Evolutionary conservation across 345 rosid species (phyloP), one percentile per base, ranked within the genome.

Genomic region (Eucalyptus globulus): DNA sequence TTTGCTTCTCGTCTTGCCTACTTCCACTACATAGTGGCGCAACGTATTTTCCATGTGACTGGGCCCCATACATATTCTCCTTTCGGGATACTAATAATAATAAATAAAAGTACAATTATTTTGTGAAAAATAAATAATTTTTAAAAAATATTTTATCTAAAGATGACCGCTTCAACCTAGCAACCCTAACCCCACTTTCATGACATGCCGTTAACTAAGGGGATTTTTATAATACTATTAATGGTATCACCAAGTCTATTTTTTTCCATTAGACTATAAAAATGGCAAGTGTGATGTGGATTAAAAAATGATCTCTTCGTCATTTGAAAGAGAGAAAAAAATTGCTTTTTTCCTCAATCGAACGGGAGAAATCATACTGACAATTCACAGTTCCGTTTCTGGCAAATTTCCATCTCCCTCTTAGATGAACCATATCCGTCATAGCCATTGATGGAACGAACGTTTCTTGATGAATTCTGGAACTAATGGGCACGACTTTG

Each of bases 321-420:
- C 24, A 2, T 19, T 5, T 69, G 22, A 69, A 37, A 69, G 43
- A 34, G 34, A 67, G 11, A 34, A 31, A 16, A 3, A 31, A 67
- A n/a, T 2, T 1, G 0, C 0, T 21, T 53, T 19, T 72, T 5
- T 37, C 14, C 2, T 67, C 43, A 31, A 67, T 67, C 12, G 5
- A 67, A 31, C 0, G 11, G 40, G 80, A 67, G 11, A 15, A 15
- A 72, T 72, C 44, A 9, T 3, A 69, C 12, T 10, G 2, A 6
- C 7, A 16, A 31, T 19, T 34, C 14, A 5, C 45, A 72, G 8
- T 69, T 69, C 4, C 1, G 6, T 69, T 69, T 34, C 0, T 10
- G 6, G 44, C 24, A 19, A 69, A 69, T 34, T 69, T 69, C 44
- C 24, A 0, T 34, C 24, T 17, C 26, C 13, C 43, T 17, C 9